Conservation (phyloP, 306 rosid genomes). For the Rosa lucieae region DNA sequence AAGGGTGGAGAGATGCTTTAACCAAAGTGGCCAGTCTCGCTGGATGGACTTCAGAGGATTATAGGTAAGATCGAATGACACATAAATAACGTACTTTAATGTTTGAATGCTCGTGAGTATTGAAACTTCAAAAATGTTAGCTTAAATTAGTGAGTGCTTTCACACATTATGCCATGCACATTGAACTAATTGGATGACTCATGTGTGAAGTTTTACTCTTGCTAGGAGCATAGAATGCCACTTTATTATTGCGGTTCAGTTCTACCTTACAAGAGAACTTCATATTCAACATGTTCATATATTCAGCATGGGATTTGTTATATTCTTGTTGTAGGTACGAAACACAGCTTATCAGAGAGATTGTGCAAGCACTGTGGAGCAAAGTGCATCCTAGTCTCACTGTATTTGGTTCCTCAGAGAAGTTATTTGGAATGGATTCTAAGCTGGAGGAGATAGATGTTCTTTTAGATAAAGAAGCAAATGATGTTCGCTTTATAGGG, state of each 20-base stretch:
- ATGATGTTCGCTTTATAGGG: constrained; percentile 5
- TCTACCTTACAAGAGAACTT: too few relatives aligned
- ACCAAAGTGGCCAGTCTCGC: constrained; percentile 11
- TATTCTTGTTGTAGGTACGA: not conserved
- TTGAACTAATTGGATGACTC: too few relatives aligned
- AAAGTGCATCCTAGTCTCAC: not conserved
- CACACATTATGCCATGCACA: too few relatives aligned
- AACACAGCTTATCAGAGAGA: not conserved
- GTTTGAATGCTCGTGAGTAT: not conserved
- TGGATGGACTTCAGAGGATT: not conserved
- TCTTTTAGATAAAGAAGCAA: not conserved
- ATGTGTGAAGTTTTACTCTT: not conserved
- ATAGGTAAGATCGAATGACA: not conserved
- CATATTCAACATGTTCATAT: not conserved
- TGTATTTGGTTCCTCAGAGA: not conserved
- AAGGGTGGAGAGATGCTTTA: constrained; percentile 9
- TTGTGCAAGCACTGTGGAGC: not conserved
- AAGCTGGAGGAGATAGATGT: not conserved
- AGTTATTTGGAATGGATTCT: not conserved
- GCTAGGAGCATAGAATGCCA: too few relatives aligned
- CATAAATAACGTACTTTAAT: not conserved
- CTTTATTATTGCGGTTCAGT: not conserved
- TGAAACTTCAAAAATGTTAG: not conserved
- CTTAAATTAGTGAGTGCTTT: too few relatives aligned
- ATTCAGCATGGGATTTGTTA: not conserved